Evolutionary conservation across 768 basidiomycete genomes (phyloP).

Genomic region (Rhizopogon roseolus): DNA sequence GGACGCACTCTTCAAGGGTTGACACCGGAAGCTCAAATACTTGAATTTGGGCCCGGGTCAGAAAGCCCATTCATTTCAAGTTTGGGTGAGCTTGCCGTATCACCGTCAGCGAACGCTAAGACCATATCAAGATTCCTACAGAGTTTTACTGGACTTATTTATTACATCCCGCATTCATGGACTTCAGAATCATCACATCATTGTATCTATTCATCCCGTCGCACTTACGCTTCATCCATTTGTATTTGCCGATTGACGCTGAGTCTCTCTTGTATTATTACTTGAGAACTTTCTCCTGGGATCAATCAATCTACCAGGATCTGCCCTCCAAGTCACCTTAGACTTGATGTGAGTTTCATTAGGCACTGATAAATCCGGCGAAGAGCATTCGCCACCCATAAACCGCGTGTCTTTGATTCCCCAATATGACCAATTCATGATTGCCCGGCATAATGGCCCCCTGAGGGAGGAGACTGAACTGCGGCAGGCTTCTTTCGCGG

Average conservation of each 20-base stretch:
- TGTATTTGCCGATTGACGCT: conserved; percentile 21
- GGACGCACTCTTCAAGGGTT: too few species aligned
- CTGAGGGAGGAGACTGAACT: conserved; percentile 14
- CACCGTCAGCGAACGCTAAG: too few species aligned
- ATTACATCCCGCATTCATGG: conserved; percentile 19
- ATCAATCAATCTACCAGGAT: conserved; percentile 13
- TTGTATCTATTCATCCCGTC: conserved; percentile 24
- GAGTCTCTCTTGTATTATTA: conserved; percentile 8
- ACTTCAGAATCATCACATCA: conserved; percentile 9
- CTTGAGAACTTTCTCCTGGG: conserved; percentile 14
- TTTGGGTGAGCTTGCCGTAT: too few species aligned
- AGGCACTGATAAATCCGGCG: conserved; percentile 19
- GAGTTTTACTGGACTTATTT: conserved; percentile 22
- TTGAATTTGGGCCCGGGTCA: too few species aligned
- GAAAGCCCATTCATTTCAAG: too few species aligned
- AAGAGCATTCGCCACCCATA: conserved; percentile 13
- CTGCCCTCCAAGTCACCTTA: conserved; percentile 12
- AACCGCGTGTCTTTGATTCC: conserved; percentile 17
- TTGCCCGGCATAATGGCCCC: conserved; percentile 13
- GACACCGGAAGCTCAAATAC: too few species aligned
- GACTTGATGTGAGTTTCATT: conserved; percentile 16
- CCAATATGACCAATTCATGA: conserved; percentile 10
- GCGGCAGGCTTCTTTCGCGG: neutral
- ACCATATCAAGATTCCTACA: conserved; percentile 20
- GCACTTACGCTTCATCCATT: conserved; percentile 22